Evolutionary conservation across 805 yeast species (phyloP).

Genomic region (Dipodascopsis uninucleata): DNA sequence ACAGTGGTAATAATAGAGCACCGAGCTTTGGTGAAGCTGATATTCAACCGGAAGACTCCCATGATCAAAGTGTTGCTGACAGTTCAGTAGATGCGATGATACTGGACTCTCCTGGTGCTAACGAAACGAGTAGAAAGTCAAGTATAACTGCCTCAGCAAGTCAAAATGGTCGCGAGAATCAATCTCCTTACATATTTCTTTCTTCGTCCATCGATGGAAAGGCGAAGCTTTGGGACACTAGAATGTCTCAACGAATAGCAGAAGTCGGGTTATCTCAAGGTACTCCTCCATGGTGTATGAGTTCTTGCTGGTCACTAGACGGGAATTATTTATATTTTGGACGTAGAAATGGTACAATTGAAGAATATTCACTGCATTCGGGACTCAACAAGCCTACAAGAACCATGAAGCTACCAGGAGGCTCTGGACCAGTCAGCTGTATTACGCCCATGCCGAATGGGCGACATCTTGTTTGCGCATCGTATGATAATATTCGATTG

Average conservation of each 20-base stretch:
- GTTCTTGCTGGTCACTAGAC: constrained; percentile 77
- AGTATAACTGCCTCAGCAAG: too few relatives aligned
- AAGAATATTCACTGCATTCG: constrained; percentile 40
- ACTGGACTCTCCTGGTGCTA: too few relatives aligned
- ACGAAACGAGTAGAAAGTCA: too few relatives aligned
- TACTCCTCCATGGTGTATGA: constrained; percentile 91
- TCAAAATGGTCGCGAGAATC: constrained; percentile 4
- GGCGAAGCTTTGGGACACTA: constrained; percentile 74
- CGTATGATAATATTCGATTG: constrained; percentile 81
- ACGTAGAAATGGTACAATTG: constrained; percentile 71
- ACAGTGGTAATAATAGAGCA: too few relatives aligned
- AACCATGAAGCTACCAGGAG: constrained; percentile 69
- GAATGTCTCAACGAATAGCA: constrained; percentile 46
- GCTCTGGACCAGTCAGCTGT: constrained; percentile 86
- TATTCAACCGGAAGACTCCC: too few relatives aligned
- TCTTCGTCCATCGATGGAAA: constrained; percentile 82
- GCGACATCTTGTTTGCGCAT: constrained; percentile 78
- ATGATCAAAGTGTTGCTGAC: too few relatives aligned
- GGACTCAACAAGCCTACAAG: constrained; percentile 48
- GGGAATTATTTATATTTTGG: constrained; percentile 82
- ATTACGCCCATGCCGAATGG: constrained; percentile 77
- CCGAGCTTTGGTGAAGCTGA: too few relatives aligned
- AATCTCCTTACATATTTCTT: constrained; percentile 54
- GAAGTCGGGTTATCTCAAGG: constrained; percentile 54
- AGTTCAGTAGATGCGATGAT: too few relatives aligned